Percentiles rank a stretch among this genome's conserved stretches.
These are phyloP conservation scores for Cercospora brassicicola DNA, from an alignment of 2,329 filamentous ascomycete genomes.

Conservation along the genomic window DNA sequence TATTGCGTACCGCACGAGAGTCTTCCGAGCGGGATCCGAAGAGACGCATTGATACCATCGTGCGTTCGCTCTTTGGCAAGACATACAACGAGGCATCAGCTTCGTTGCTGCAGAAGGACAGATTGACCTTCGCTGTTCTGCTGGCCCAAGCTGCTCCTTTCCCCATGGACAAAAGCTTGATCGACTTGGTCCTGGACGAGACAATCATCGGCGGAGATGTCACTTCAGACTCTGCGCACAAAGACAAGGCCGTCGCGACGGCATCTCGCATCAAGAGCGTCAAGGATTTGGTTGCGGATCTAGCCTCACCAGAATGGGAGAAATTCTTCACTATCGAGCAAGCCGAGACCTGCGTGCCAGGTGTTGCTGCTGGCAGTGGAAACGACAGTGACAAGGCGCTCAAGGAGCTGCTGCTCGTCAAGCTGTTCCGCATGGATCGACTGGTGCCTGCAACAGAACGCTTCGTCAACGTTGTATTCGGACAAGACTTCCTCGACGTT, in stretches of 20 bases:
- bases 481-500: constrained; percentile 75
- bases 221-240: constrained; percentile 65
- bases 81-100: constrained; percentile 92
- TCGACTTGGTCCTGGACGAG: constrained; percentile 82
- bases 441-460: constrained; percentile 90
- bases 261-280: constrained; percentile 70
- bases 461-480: constrained; percentile 87
- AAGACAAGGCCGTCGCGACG: constrained; percentile 66
- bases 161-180: constrained; percentile 85
- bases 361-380: constrained; percentile 60
- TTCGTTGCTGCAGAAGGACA: constrained; percentile 87
- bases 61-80: constrained; percentile 86
- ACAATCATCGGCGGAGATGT: constrained; percentile 74
- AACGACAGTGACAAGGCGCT: constrained; percentile 73
- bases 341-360: constrained; percentile 79
- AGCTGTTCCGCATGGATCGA: constrained; percentile 90
- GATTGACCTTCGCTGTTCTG: constrained; percentile 90
- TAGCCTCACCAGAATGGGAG: constrained; percentile 69
- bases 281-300: constrained; percentile 67
- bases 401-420: constrained; percentile 82
- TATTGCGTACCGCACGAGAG: constrained; percentile 76
- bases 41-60: constrained; percentile 80
- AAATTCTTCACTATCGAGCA: constrained; percentile 81
- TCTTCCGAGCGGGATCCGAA: constrained; percentile 61
- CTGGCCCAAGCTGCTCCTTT: constrained; percentile 95